Evolutionary conservation across 345 rosid genomes (phyloP).

Genomic region (Camelina sativa): DNA sequence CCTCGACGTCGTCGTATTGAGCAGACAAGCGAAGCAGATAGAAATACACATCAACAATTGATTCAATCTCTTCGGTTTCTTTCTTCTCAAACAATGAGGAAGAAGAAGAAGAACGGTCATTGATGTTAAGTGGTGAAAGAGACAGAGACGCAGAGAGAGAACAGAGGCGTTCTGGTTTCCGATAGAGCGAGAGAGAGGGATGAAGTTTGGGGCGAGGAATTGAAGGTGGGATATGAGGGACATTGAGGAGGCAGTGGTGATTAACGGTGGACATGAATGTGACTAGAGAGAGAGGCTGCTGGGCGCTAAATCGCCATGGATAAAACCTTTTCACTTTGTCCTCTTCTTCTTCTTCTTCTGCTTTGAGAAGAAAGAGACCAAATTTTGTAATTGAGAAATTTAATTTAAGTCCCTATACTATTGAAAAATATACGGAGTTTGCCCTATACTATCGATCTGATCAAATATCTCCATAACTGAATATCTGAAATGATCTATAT

Average conservation of each 20-base stretch:
- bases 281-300: neutral
- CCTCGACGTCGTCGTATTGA: conserved; percentile 51
- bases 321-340: too few species aligned
- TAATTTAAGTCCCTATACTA: too few species aligned
- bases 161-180: conserved; percentile 35
- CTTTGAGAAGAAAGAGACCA: too few species aligned
- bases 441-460: too few species aligned
- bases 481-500: too few species aligned
- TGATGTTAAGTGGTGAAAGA: conserved; percentile 34
- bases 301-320: conserved; percentile 44
- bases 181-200: conserved; percentile 37
- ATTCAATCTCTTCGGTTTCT: conserved; percentile 34
- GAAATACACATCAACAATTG: conserved; percentile 42
- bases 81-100: conserved; percentile 6
- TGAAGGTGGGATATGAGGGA: conserved; percentile 38
- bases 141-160: conserved; percentile 29
- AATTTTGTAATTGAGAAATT: too few species aligned
- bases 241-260: conserved; percentile 43
- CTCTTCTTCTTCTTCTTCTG: too few species aligned
- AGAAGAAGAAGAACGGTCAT: conserved; percentile 15
- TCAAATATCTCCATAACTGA: too few species aligned
- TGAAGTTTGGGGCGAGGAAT: conserved; percentile 10
- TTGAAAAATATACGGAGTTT: too few species aligned
- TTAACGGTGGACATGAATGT: conserved; percentile 56
- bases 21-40: conserved; percentile 59